Conservation (phyloP, 2,329 filamentous ascomycete genomes). For the Colletotrichum godetiae region DNA sequence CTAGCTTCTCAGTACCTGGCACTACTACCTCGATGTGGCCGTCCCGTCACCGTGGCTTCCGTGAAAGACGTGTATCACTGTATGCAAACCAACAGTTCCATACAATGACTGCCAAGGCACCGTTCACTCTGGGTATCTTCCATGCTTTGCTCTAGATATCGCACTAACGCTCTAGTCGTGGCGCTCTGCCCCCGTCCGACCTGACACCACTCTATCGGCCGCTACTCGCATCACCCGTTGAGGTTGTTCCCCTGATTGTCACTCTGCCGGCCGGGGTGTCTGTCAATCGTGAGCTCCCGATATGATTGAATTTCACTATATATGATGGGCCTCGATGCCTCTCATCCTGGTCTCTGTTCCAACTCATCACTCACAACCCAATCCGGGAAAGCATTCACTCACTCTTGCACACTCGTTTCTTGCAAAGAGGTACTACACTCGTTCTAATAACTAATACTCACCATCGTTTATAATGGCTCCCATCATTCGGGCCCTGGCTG, state of each 20-base stretch:
- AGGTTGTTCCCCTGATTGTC: neutral
- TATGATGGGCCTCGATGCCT: slow-evolving; percentile 24
- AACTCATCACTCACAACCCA: slow-evolving; percentile 23
- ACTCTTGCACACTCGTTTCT: slow-evolving; percentile 38
- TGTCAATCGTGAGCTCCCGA: slow-evolving; percentile 1
- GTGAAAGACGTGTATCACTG: neutral
- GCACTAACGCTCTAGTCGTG: slow-evolving; percentile 10
- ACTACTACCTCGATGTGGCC: neutral
- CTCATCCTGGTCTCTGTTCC: neutral
- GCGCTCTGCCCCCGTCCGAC: slow-evolving; percentile 12
- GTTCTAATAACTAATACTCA: slow-evolving; percentile 28
- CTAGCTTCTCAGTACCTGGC: neutral
- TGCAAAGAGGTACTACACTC: slow-evolving; percentile 36
- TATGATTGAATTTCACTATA: slow-evolving; percentile 28
- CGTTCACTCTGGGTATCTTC: neutral
- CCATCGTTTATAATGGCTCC: slow-evolving; percentile 45
- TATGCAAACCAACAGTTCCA: neutral
- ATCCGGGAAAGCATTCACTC: slow-evolving; percentile 19
- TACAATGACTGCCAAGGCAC: neutral
- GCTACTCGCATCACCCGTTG: slow-evolving; percentile 10
- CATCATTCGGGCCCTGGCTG: slow-evolving; percentile 45
- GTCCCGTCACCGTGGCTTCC: slow-evolving; percentile 7
- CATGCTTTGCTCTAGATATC: slow-evolving; percentile 24
- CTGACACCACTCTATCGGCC: slow-evolving; percentile 21
- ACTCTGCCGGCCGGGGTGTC: neutral